Conservation (phyloP, 352 stramenopile genomes). For the Blastocystis sp. region DNA sequence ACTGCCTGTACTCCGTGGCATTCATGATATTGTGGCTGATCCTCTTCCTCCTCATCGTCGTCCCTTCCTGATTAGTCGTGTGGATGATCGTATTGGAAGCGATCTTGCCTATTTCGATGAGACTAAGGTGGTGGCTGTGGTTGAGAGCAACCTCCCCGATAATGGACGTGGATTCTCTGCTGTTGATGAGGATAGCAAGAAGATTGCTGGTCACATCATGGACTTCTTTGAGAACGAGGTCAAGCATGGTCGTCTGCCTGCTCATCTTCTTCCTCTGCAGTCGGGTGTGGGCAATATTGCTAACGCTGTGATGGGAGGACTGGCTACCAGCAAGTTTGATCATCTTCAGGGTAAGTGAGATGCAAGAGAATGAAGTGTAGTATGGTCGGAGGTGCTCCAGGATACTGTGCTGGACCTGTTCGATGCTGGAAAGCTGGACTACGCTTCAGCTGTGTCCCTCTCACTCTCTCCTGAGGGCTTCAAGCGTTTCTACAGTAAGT, state of each 20-base stretch:
- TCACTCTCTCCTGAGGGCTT: constrained; percentile 43
- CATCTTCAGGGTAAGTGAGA: constrained; percentile 40
- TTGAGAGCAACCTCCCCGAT: constrained; percentile 57
- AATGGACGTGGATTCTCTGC: constrained; percentile 59
- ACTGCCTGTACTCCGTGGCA: constrained; percentile 49
- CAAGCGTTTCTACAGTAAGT: constrained; percentile 58
- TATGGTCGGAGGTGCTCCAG: constrained; percentile 61
- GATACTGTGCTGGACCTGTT: constrained; percentile 60
- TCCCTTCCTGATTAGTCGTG: constrained; percentile 54
- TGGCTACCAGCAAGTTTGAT: constrained; percentile 39
- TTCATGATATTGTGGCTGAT: constrained; percentile 60
- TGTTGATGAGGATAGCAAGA: constrained; percentile 55
- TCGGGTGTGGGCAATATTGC: constrained; percentile 60
- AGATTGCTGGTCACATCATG: constrained; percentile 62
- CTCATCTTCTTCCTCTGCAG: constrained; percentile 55
- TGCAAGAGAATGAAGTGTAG: background rate
- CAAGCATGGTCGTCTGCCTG: constrained; percentile 47
- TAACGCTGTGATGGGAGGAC: constrained; percentile 54
- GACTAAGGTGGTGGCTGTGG: constrained; percentile 57
- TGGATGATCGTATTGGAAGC: constrained; percentile 53
- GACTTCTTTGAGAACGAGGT: constrained; percentile 62
- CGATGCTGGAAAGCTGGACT: constrained; percentile 56
- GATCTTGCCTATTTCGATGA: constrained; percentile 56
- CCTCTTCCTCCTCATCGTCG: constrained; percentile 33
- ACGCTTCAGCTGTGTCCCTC: constrained; percentile 56